These are phyloP conservation scores for Cucumis hystrix DNA, from an alignment of 306 rosid genomes.

Conservation along the genomic window DNA sequence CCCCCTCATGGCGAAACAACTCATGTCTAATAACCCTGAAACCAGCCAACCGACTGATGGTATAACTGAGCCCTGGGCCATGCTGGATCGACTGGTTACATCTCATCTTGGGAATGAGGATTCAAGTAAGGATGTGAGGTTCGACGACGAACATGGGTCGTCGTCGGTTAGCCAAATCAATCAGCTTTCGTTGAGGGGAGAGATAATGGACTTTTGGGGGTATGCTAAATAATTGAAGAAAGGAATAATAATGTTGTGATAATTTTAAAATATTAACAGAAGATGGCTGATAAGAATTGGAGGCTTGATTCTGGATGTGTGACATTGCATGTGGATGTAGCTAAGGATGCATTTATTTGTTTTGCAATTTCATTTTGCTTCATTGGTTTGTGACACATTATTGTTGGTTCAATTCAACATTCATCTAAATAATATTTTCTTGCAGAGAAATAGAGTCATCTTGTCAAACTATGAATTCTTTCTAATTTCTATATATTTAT, in stretches of 20 bases:
- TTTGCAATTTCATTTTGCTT: too few relatives aligned
- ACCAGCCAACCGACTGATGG: slow-evolving; percentile 28
- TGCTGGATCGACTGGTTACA: slow-evolving; percentile 63
- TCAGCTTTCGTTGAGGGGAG: slow-evolving; percentile 62
- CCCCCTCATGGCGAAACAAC: slow-evolving; percentile 40
- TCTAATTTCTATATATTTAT: too few relatives aligned
- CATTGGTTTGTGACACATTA: too few relatives aligned
- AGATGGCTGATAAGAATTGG: background rate
- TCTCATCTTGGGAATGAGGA: slow-evolving; percentile 53
- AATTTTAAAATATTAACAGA: background rate
- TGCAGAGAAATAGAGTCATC: too few relatives aligned
- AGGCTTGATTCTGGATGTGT: background rate
- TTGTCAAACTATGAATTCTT: too few relatives aligned
- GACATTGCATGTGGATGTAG: too few relatives aligned
- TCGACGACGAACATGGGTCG: slow-evolving; percentile 30
- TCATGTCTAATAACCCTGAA: slow-evolving; percentile 59
- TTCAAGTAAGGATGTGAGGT: slow-evolving; percentile 32
- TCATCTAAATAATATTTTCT: too few relatives aligned
- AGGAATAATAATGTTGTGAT: background rate
- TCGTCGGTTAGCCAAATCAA: slow-evolving; percentile 36
- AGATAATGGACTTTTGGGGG: slow-evolving; percentile 74
- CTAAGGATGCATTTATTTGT: too few relatives aligned
- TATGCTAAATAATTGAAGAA: slow-evolving; percentile 33
- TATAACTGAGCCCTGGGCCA: slow-evolving; percentile 50
- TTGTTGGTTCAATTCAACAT: too few relatives aligned